phyloP scores from a whole-genome alignment of 768 basidiomycete species.

The Leucocoprinus birnbaumii region DNA sequence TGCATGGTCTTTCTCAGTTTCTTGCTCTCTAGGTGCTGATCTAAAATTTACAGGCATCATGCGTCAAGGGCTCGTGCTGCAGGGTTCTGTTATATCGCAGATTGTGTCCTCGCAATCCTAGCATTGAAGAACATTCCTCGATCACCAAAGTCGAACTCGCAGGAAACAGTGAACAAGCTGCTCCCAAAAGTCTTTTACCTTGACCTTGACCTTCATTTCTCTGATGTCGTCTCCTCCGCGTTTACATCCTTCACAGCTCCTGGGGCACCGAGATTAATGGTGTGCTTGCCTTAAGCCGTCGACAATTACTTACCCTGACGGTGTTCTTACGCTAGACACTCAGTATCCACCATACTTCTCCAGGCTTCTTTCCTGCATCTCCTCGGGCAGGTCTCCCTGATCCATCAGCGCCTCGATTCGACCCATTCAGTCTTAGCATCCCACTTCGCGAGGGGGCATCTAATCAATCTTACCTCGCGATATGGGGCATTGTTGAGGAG shows the following conservation, averaged over 20 bases:
- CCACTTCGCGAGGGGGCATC: conserved; percentile 78
- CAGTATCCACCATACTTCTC: conserved; percentile 80
- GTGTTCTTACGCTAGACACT: conserved; percentile 48
- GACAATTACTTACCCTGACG: neutral
- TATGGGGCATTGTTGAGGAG: conserved; percentile 65
- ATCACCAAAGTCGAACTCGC: conserved; percentile 14
- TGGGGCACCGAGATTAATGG: conserved; percentile 30
- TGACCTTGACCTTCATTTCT: conserved; percentile 90
- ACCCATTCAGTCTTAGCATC: conserved; percentile 75
- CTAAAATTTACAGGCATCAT: conserved; percentile 59
- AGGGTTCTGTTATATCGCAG: conserved; percentile 95
- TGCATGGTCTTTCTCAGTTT: too few relatives aligned
- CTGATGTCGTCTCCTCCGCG: conserved; percentile 83
- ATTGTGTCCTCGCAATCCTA: conserved; percentile 81
- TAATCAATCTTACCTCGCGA: conserved; percentile 50
- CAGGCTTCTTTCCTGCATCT: conserved; percentile 81
- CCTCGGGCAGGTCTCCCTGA: conserved; percentile 44
- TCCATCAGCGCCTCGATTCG: conserved; percentile 30
- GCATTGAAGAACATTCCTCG: conserved; percentile 46
- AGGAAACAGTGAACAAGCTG: neutral
- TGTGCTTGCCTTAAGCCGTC: neutral
- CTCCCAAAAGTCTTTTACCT: conserved; percentile 78
- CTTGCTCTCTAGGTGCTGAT: too few relatives aligned
- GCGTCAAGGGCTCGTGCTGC: conserved; percentile 74
- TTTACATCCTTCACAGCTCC: conserved; percentile 48